Conservation (phyloP, 495 filamentous ascomycete species). For the Penicillium crystallinum region DNA sequence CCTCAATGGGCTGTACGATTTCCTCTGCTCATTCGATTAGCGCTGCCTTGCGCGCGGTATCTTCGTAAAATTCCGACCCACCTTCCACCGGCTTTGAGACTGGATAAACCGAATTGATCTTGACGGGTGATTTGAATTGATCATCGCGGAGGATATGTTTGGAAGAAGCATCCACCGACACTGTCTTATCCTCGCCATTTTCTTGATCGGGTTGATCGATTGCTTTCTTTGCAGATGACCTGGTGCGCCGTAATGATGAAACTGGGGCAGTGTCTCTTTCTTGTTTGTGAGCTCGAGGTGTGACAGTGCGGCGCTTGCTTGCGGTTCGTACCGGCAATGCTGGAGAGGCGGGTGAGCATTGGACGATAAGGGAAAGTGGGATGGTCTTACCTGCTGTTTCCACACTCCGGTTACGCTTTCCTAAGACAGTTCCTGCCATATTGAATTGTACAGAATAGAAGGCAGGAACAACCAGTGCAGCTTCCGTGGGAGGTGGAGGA, state of each 20-base stretch:
- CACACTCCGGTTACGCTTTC: constrained; percentile 59
- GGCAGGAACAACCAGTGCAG: constrained; percentile 2
- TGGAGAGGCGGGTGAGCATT: constrained; percentile 14
- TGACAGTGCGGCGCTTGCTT: constrained; percentile 58
- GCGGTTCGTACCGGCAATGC: constrained; percentile 44
- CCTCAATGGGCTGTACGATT: constrained; percentile 31
- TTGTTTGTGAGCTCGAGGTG: constrained; percentile 25
- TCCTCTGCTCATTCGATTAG: neutral
- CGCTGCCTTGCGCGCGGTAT: neutral
- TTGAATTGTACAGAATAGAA: neutral
- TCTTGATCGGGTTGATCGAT: constrained; percentile 21
- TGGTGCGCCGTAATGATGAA: constrained; percentile 28
- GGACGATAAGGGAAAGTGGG: neutral
- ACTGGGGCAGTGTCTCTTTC: constrained; percentile 24
- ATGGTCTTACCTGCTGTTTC: constrained; percentile 48
- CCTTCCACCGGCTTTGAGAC: constrained; percentile 33
- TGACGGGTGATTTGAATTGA: constrained; percentile 26
- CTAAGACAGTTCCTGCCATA: constrained; percentile 57
- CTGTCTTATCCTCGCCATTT: constrained; percentile 26
- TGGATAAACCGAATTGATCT: constrained; percentile 27
- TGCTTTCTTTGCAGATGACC: constrained; percentile 27
- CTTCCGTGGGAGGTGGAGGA: constrained; percentile 2
- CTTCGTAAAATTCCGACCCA: constrained; percentile 13
- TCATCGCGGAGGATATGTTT: constrained; percentile 30
- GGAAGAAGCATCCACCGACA: constrained; percentile 15